These are phyloP conservation scores for Calonectria henricotiae DNA, from an alignment of 2,329 filamentous ascomycete genomes.

Conservation along the genomic window DNA sequence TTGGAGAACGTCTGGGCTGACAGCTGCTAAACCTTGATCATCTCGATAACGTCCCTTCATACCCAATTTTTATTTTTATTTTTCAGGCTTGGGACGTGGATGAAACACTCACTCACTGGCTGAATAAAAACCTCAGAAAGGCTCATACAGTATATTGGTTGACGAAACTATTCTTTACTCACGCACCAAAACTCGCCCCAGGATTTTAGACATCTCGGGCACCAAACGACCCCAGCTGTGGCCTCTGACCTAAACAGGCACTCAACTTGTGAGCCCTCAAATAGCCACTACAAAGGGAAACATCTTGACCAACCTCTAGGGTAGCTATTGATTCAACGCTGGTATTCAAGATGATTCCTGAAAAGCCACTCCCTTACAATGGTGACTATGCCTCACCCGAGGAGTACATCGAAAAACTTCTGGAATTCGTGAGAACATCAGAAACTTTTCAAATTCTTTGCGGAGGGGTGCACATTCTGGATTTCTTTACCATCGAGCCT, in stretches of 20 bases:
- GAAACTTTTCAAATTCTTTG: slow-evolving; percentile 90
- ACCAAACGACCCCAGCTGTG: too few species aligned
- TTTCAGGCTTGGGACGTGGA: neutral
- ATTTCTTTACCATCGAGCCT: slow-evolving; percentile 92
- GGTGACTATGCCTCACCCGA: slow-evolving; percentile 81
- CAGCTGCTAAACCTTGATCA: neutral
- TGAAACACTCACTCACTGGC: neutral
- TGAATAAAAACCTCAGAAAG: neutral
- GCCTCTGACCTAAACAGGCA: neutral
- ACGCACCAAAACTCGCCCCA: neutral
- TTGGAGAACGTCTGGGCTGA: neutral
- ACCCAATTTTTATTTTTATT: neutral
- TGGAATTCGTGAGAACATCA: slow-evolving; percentile 83
- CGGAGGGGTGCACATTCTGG: slow-evolving; percentile 96
- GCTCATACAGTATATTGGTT: neutral
- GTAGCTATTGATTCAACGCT: slow-evolving; percentile 36
- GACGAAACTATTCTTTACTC: neutral
- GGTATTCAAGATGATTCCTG: slow-evolving; percentile 63
- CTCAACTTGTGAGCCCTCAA: neutral
- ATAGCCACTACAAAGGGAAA: neutral
- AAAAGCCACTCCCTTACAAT: slow-evolving; percentile 77
- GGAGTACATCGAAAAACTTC: slow-evolving; percentile 83
- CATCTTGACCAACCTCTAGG: slow-evolving; percentile 41
- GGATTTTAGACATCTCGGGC: neutral
- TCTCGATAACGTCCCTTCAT: neutral